Conservation (phyloP, 176 grass and related monocot species). For the Raddia distichophylla region DNA sequence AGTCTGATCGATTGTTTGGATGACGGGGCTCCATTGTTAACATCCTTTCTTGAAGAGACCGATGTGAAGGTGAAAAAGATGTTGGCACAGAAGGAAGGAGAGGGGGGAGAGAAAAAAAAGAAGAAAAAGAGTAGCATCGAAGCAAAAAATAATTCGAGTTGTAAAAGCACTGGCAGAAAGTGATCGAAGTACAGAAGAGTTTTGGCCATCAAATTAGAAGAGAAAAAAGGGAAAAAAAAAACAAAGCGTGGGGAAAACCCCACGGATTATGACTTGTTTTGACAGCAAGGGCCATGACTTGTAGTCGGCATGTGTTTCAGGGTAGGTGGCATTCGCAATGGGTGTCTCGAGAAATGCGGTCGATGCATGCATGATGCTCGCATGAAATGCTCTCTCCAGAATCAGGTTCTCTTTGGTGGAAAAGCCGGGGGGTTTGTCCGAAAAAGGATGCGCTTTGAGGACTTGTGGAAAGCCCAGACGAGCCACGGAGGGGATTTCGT, state of each 20-base stretch:
- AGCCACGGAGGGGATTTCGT: not conserved
- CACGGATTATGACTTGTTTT: slow-evolving; percentile 45
- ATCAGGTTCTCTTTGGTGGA: slow-evolving; percentile 23
- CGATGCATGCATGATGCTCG: not conserved
- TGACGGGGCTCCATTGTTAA: slow-evolving; percentile 18
- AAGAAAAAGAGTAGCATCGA: slow-evolving; percentile 30
- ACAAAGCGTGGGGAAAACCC: slow-evolving; percentile 1
- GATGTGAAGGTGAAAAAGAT: slow-evolving; percentile 29
- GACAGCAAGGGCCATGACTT: slow-evolving; percentile 19
- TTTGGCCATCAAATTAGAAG: slow-evolving; percentile 10
- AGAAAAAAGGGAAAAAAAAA: not conserved
- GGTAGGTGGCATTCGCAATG: slow-evolving; percentile 31
- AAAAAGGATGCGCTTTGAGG: slow-evolving; percentile 1
- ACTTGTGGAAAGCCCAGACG: not conserved
- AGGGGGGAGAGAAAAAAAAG: not conserved
- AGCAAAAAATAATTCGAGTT: slow-evolving; percentile 28
- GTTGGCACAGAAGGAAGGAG: no score
- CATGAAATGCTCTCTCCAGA: slow-evolving; percentile 4
- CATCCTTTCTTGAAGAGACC: slow-evolving; percentile 25
- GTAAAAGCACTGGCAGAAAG: slow-evolving; percentile 38
- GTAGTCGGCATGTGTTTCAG: slow-evolving; percentile 49
- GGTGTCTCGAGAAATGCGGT: not conserved
- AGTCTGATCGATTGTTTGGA: slow-evolving; percentile 20
- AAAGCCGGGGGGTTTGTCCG: not conserved
- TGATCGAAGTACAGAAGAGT: slow-evolving; percentile 39